A percentile compares a stretch with the other conserved stretches of the same genome.
These are phyloP conservation scores for Calocybe gangraenosa DNA, from an alignment of 768 basidiomycete species.

Conservation along the genomic window DNA sequence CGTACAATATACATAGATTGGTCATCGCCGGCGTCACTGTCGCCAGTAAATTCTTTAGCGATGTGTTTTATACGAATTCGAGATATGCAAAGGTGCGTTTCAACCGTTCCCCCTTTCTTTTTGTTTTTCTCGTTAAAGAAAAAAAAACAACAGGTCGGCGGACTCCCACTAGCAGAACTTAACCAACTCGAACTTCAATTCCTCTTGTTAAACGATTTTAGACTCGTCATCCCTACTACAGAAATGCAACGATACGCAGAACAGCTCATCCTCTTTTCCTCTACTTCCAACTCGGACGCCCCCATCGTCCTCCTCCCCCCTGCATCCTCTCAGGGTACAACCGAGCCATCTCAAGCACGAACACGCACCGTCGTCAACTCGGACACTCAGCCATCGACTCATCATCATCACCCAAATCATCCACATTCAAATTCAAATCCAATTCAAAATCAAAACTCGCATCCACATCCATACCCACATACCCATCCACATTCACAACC, in stretches of 20 bases:
- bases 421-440: neutral
- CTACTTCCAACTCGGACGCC: neutral
- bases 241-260: slow-evolving; percentile 97
- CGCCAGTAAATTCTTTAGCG: slow-evolving; percentile 98
- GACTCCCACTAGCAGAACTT: slow-evolving; percentile 85
- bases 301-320: too few species aligned
- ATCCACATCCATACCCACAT: neutral
- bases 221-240: slow-evolving; percentile 76
- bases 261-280: slow-evolving; percentile 73
- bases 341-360: too few species aligned
- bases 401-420: neutral
- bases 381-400: too few species aligned
- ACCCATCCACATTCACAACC: neutral
- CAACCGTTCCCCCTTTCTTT: slow-evolving; percentile 27
- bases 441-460: too few species aligned
- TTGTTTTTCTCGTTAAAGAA: slow-evolving; percentile 25
- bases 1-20: slow-evolving; percentile 93
- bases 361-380: too few species aligned
- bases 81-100: slow-evolving; percentile 93
- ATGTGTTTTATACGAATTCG: slow-evolving; percentile 99
- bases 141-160: slow-evolving; percentile 70
- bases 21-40: slow-evolving; percentile 98
- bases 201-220: slow-evolving; percentile 86
- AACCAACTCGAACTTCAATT: slow-evolving; percentile 98
- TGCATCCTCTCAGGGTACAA: too few species aligned